Evolutionary conservation across 306 rosid genomes (phyloP), one percentile per base, ranked within the genome.

Genomic region (Clitoria ternatea): DNA sequence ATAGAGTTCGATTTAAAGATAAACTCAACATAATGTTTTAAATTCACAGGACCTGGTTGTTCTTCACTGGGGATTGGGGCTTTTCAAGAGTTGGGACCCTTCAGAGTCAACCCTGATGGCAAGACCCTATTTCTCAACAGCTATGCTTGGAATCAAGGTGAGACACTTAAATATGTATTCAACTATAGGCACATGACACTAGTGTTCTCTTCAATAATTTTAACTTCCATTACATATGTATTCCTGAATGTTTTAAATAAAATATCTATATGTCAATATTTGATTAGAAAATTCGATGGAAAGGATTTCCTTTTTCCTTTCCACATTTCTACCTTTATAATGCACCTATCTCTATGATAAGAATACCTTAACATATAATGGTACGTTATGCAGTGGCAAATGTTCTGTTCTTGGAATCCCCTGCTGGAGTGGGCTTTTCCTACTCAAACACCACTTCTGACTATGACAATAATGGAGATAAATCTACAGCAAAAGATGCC

Each of bases 391-490:
- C 87, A 84, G 89, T 66, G 80, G 95, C 87, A 69, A 82, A 88
- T 64, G 64, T 84, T 11, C 57, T 86, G 3, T 88, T 88, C 71
- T 60, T 88, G 75, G 91, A 85, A 73, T 88, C 91, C 7, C 91
- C 87, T 1, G 91, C 87, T 8, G 86, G 85, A 66, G 87, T 88
- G 2, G 91, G 95, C 14, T 88, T 88, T 68, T 88, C 87, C 15
- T 86, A 86, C 56, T 80, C 95, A 50, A 73, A 84, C 73, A 84
- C 75, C 13, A 26, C 78, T 0, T 82, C 83, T 0, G 83, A 88
- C 40, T 77, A 79, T 48, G 43, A 24, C 19, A 5, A 4, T 0
- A 20, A 54, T 15, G 89, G 92, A 1, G 92, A 89, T 67, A 75
- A 36, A 50, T 45, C 52, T 20, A 80, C 87, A 3, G 87, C 96